Percentiles rank a stretch among this genome's conserved stretches.
These are phyloP conservation scores for Hymenoscyphus occultus DNA, from an alignment of 2,329 filamentous ascomycete genomes.

Conservation along the genomic window DNA sequence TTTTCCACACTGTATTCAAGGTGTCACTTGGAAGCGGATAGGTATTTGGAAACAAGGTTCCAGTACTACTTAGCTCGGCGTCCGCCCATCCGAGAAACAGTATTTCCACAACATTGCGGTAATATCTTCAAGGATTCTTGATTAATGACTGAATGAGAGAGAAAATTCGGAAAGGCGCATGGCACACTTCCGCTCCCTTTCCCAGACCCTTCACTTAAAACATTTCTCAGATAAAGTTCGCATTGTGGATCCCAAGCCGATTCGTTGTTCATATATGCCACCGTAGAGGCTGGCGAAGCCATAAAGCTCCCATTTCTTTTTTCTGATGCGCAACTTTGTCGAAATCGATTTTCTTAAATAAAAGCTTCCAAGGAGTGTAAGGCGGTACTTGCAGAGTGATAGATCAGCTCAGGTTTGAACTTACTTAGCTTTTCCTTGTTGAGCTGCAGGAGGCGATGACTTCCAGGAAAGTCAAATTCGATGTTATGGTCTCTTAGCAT, in stretches of 20 bases:
- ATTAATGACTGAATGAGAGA: too few relatives aligned
- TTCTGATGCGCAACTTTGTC: not conserved
- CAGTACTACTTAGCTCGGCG: too few relatives aligned
- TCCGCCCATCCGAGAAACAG: too few relatives aligned
- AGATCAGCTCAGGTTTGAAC: not conserved
- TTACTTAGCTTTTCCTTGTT: not conserved
- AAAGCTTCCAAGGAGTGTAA: constrained; percentile 4
- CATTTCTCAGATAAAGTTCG: not conserved
- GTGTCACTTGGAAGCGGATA: too few relatives aligned
- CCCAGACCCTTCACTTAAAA: not conserved
- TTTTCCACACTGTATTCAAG: too few relatives aligned
- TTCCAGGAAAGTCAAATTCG: not conserved
- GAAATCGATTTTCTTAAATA: not conserved
- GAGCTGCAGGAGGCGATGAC: not conserved
- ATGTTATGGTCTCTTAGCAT: not conserved
- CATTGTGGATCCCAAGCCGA: not conserved
- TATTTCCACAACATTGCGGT: too few relatives aligned
- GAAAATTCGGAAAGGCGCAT: not conserved
- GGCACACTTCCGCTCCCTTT: not conserved
- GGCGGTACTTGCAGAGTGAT: not conserved
- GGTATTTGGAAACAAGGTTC: too few relatives aligned
- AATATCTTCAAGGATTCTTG: too few relatives aligned
- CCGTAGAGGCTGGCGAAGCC: not conserved
- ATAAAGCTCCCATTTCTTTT: not conserved
- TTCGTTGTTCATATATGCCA: not conserved